A percentile compares a stretch with the other conserved stretches of the same genome.
Conservation (phyloP, 176 grass and related monocot genomes). For the Pontederia crassipes region DNA sequence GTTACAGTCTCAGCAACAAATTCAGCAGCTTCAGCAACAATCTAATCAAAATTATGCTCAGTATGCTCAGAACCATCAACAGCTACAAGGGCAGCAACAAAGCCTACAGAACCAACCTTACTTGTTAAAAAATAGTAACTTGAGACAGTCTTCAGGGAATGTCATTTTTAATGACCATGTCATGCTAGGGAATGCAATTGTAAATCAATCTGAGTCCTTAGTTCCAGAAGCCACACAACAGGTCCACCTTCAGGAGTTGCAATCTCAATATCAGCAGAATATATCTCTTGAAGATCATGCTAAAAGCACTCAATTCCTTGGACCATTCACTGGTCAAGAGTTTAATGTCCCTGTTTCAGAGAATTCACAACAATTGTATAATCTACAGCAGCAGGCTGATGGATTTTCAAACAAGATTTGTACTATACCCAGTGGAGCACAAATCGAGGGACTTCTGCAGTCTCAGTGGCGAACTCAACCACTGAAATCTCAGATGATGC, state of each 20-base stretch:
- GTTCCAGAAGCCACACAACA: conserved; percentile 4
- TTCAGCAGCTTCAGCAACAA: conserved; percentile 61
- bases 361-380: not conserved
- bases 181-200: conserved; percentile 6
- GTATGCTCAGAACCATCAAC: conserved; percentile 33
- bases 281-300: not conserved
- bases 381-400: not conserved
- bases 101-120: conserved; percentile 4
- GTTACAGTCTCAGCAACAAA: conserved; percentile 39
- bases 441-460: conserved; percentile 22
- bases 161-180: conserved; percentile 3
- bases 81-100: conserved; percentile 8
- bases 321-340: conserved; percentile 2
- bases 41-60: conserved; percentile 38
- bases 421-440: not conserved
- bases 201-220: not conserved
- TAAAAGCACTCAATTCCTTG: conserved; percentile 4
- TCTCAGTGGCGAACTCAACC: conserved; percentile 38
- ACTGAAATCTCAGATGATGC: conserved; percentile 8
- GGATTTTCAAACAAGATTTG: not conserved
- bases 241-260: not conserved
- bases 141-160: not conserved
- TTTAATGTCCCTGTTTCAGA: conserved; percentile 8
- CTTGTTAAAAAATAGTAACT: not conserved
- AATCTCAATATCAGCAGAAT: conserved; percentile 8